Conservation (phyloP, 805 yeast genomes). For the Candida lessepsii region DNA sequence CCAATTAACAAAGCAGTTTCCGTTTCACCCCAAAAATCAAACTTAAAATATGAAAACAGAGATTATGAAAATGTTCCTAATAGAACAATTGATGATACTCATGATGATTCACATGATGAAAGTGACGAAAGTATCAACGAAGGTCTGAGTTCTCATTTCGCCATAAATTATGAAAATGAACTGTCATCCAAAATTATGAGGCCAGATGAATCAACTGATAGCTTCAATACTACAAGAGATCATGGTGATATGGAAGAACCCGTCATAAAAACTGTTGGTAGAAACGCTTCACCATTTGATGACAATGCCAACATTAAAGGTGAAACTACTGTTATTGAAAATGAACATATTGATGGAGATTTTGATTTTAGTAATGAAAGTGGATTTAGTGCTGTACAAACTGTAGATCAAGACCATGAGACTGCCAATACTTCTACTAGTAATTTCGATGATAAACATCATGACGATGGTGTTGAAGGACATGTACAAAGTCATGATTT, state of each 20-base stretch:
- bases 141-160: constrained; percentile 10
- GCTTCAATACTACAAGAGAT: constrained; percentile 14
- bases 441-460: constrained; percentile 10
- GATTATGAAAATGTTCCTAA: constrained; percentile 29
- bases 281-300: constrained; percentile 24
- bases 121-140: constrained; percentile 2
- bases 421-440: constrained; percentile 18
- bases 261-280: constrained; percentile 1
- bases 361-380: constrained; percentile 25
- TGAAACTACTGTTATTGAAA: constrained; percentile 6
- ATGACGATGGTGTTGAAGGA: too few species aligned
- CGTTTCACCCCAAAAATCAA: constrained; percentile 29
- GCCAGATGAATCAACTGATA: constrained; percentile 8
- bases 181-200: constrained; percentile 14
- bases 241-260: constrained; percentile 2
- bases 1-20: constrained; percentile 9
- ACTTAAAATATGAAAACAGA: constrained; percentile 19
- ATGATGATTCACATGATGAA: constrained; percentile 8
- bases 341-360: constrained; percentile 25
- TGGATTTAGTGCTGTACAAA: constrained; percentile 14
- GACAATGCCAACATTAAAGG: constrained; percentile 16
- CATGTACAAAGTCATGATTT: too few species aligned
- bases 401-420: constrained; percentile 12
- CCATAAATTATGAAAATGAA: constrained; percentile 34
- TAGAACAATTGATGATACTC: constrained; percentile 18